Evolutionary conservation across 176 grass and related monocot species (phyloP).

Genomic region (Triticum aestivum): IWGSC_CS_RefSeq_v2.1 NC_057811.1:387980215-387980714

Average conservation of each 20-base stretch:
- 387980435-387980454: not conserved
- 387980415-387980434: conserved; percentile 78
- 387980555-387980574: conserved; percentile 70
- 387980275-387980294: conserved; percentile 10
- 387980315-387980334: conserved; percentile 74
- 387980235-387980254: conserved; percentile 6
- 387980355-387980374: conserved; percentile 83
- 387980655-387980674: conserved; percentile 89
- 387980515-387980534: not conserved
- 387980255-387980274: not conserved
- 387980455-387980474: too few relatives aligned
- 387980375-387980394: conserved; percentile 66
- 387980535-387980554: conserved; percentile 33
- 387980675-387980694: conserved; percentile 46
- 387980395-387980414: conserved; percentile 70
- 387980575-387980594: conserved; percentile 89
- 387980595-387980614: conserved; percentile 84
- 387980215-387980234: not conserved
- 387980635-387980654: conserved; percentile 75
- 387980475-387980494: not conserved
- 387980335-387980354: conserved; percentile 88
- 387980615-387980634: conserved; percentile 86
- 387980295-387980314: conserved; percentile 56
- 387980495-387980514: conserved; percentile 13
- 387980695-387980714: conserved; percentile 19